phyloP scores from a whole-genome alignment of 2,329 filamentous ascomycete species.

The Trichoderma sp. region DNA sequence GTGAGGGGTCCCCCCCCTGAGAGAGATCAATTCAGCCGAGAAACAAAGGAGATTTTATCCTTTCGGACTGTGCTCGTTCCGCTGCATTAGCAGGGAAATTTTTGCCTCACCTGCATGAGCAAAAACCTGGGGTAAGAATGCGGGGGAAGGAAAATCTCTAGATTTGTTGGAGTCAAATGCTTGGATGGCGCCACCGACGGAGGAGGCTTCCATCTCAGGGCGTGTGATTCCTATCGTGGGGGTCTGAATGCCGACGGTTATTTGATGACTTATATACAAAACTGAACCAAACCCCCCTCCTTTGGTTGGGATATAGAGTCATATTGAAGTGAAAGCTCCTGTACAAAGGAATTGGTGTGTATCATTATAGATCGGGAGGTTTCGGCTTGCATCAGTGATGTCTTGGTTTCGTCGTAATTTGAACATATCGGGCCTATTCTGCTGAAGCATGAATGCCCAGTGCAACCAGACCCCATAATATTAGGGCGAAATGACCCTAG shows the following conservation, averaged over 20 bases:
- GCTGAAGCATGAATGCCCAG: background rate
- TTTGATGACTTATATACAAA: background rate
- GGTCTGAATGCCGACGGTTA: conserved; percentile 1
- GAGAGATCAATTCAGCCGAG: background rate
- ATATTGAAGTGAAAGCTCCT: background rate
- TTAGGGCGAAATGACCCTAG: background rate
- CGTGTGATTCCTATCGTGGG: background rate
- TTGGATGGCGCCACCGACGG: background rate
- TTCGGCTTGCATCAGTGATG: background rate
- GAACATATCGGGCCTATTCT: background rate
- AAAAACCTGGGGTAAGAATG: background rate
- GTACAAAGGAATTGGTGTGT: background rate
- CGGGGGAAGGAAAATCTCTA: background rate
- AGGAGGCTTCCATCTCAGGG: background rate
- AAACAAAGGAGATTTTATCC: background rate
- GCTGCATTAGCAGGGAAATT: background rate
- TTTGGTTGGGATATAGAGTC: background rate
- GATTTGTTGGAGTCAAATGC: background rate
- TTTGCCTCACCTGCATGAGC: background rate
- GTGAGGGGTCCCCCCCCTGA: background rate
- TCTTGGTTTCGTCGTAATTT: background rate
- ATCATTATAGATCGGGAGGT: background rate
- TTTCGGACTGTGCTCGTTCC: background rate
- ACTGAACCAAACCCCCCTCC: too few species aligned
- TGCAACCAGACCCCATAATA: background rate